phyloP scores from a whole-genome alignment of 2,329 filamentous ascomycete species.

The Aspergillus intermedius region DNA sequence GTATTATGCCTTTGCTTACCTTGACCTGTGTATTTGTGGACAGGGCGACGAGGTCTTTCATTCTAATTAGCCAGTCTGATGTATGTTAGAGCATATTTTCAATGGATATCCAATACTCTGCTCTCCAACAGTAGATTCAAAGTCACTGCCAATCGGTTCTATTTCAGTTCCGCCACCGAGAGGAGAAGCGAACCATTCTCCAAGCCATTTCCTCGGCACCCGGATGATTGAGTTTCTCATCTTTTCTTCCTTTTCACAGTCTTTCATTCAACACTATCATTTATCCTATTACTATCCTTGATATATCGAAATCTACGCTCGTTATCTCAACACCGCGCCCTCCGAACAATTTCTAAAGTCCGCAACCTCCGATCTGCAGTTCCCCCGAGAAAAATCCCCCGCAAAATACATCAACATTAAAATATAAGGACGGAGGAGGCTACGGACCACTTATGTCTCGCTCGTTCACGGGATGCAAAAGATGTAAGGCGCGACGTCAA shows the following conservation, averaged over 20 bases:
- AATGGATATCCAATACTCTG: constrained; percentile 11
- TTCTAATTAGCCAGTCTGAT: too few species aligned
- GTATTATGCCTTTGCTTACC: too few species aligned
- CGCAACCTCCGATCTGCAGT: background rate
- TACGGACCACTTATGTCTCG: constrained; percentile 26
- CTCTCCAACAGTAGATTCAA: background rate
- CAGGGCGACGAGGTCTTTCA: too few species aligned
- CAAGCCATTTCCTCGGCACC: constrained; percentile 5
- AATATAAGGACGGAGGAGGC: background rate
- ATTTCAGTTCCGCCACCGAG: background rate
- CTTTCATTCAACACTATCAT: background rate
- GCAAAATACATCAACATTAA: background rate
- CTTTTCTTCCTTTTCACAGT: constrained; percentile 4
- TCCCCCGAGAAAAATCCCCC: background rate
- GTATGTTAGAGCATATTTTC: background rate
- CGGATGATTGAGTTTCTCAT: too few species aligned
- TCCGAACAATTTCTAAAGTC: too few species aligned
- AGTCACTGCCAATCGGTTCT: too few species aligned
- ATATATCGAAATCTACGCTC: too few species aligned
- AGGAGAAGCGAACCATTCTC: constrained; percentile 2
- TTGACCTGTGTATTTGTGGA: too few species aligned
- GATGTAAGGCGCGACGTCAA: constrained; percentile 40
- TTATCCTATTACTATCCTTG: too few species aligned
- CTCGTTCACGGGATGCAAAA: constrained; percentile 39
- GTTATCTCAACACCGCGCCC: too few species aligned